These are phyloP conservation scores for Globisporangium megalacanthum DNA, from an alignment of 352 stramenopile species.

Conservation along the genomic window DNA sequence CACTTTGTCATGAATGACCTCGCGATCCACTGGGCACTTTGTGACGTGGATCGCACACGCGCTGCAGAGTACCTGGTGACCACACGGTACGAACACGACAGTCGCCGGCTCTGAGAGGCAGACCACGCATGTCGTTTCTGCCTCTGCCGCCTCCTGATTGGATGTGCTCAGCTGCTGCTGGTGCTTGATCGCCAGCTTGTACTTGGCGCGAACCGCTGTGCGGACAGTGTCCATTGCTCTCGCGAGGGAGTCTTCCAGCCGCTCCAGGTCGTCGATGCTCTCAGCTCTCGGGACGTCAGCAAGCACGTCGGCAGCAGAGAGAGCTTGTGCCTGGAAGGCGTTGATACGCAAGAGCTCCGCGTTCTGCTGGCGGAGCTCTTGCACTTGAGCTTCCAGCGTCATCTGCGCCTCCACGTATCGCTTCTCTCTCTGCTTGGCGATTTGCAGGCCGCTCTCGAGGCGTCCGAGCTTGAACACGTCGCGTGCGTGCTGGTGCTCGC, in stretches of 20 bases:
- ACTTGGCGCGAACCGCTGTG: slow-evolving; percentile 22
- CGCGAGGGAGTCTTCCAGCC: slow-evolving; percentile 27
- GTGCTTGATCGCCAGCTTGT: slow-evolving; percentile 19
- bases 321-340: slow-evolving; percentile 15
- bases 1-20: slow-evolving; percentile 53
- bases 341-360: slow-evolving; percentile 16
- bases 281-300: slow-evolving; percentile 4
- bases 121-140: slow-evolving; percentile 37
- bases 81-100: slow-evolving; percentile 52
- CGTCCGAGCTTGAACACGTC: slow-evolving; percentile 20
- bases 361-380: slow-evolving; percentile 23
- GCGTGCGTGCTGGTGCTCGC: slow-evolving; percentile 14
- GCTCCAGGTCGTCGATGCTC: slow-evolving; percentile 36
- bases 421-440: slow-evolving; percentile 26
- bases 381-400: slow-evolving; percentile 20
- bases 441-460: slow-evolving; percentile 24
- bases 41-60: slow-evolving; percentile 42
- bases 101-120: slow-evolving; percentile 42
- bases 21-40: slow-evolving; percentile 54
- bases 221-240: slow-evolving; percentile 24
- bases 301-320: slow-evolving; percentile 17
- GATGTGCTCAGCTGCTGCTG: slow-evolving; percentile 1
- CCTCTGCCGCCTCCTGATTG: neutral
- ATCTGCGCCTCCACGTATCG: slow-evolving; percentile 27
- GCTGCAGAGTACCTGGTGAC: slow-evolving; percentile 57